Base-by-base conservation (phyloP, 202 grass and related monocot genomes). In the Elaeis oleifera region DNA sequence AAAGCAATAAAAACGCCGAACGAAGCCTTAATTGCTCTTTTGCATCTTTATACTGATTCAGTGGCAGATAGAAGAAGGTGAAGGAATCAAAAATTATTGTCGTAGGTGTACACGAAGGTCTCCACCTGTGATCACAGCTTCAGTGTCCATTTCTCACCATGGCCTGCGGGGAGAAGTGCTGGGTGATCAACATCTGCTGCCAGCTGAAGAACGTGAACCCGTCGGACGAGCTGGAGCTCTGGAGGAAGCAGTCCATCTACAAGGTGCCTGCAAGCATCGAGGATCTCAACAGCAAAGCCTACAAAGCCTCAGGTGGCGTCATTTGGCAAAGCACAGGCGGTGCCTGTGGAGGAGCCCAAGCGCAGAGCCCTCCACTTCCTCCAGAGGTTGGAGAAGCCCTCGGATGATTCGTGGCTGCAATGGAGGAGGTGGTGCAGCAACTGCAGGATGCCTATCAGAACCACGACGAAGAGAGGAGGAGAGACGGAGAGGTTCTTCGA, bases 281-380 rank as follows among this genome's bases (percentile, higher is more conserved):
- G 75, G 73, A 80, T 36, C 44, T 88, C 19, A 80, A 74, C 0
- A 72, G 22, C 17, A 83, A 82, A 64, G 84, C 86, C 0, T 96
- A 96, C 27, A 83, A 50, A 23, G 51, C 90, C 90, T 6, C 86
- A 85, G 74, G 69, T 88, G 2, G 86, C 90, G 52, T 90, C 90
- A 3, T 81, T 90, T 18, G 67, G 73, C 26, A 69, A 90, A 26
- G 4, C 11, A 0, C 58, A 54, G 6, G 74, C 90, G n/a, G 1
- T 5, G 6, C 62, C 90, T 23, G 90, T 88, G 86, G 86, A 95
- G 76, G 86, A 83, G 53, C 86, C 90, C 79, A 96, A 96, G 71
- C 66, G 60, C 24, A 76, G 90, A 18, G 83, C 86, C 23, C 74
- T 78, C n/a, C 86, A 96, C 75, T 85, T 96, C 8, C 75, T 96